A percentile compares a stretch with the other conserved stretches of the same genome.
Evolutionary conservation across 2,329 filamentous ascomycete genomes (phyloP).

Genomic region (Amesomyces nigricolor): DNA sequence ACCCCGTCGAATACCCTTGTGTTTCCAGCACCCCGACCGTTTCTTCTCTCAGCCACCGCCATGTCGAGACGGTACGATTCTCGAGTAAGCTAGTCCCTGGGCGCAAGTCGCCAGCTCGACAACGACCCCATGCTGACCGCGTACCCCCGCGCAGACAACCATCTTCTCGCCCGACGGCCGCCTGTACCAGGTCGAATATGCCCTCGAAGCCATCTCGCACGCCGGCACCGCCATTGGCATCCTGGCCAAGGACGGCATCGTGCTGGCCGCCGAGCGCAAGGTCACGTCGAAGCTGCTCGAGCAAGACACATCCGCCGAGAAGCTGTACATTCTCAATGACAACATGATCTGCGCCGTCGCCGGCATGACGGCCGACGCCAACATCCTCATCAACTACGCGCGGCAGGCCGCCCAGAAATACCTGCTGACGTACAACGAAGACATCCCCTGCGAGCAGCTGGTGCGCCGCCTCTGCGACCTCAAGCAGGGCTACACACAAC

Average conservation of each 20-base stretch:
- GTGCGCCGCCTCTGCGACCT: constrained; percentile 94
- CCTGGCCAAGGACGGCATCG: constrained; percentile 95
- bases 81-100: constrained; percentile 57
- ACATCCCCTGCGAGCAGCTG: constrained; percentile 98
- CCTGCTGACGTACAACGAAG: constrained; percentile 98
- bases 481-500: constrained; percentile 98
- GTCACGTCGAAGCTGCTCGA: constrained; percentile 98
- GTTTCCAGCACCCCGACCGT: background rate
- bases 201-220: constrained; percentile 96
- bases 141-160: constrained; percentile 62
- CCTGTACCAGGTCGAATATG: constrained; percentile 99
- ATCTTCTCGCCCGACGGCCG: constrained; percentile 99
- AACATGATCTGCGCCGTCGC: constrained; percentile 99
- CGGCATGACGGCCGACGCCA: constrained; percentile 98
- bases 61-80: constrained; percentile 99
- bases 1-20: background rate
- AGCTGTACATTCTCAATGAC: constrained; percentile 98
- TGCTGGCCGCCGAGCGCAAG: constrained; percentile 95
- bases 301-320: constrained; percentile 99
- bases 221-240: constrained; percentile 96
- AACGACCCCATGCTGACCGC: constrained; percentile 21
- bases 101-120: constrained; percentile 9
- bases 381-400: constrained; percentile 99
- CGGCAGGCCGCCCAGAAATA: constrained; percentile 95
- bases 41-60: constrained; percentile 22